Evolutionary conservation across 2,329 filamentous ascomycete species (phyloP).

Genomic region (Rugonectria rugulosa): DNA sequence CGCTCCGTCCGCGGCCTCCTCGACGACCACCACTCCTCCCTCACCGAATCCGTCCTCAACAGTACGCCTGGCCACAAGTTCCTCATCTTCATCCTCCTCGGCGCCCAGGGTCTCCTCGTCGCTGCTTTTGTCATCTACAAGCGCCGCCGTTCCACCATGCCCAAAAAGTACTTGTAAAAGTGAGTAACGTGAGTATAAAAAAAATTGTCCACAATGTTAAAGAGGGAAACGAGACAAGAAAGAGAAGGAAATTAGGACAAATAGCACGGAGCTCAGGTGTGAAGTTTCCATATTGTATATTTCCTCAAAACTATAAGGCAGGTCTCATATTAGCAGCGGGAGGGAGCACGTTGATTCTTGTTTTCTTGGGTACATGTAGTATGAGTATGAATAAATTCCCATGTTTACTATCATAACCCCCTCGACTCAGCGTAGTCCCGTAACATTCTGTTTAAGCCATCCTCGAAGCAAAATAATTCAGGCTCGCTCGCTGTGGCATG

Average conservation of each 20-base stretch:
- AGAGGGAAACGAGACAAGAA: conserved; percentile 11
- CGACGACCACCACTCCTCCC: conserved; percentile 56
- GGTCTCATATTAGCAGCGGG: conserved; percentile 28
- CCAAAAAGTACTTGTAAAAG: conserved; percentile 88
- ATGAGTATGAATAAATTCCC: conserved; percentile 32
- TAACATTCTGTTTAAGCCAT: too few species aligned
- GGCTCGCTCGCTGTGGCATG: too few species aligned
- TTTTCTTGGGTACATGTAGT: conserved; percentile 17
- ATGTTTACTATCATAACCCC: background rate
- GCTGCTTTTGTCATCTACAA: conserved; percentile 81
- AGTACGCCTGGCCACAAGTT: conserved; percentile 58
- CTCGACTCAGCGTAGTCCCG: too few species aligned
- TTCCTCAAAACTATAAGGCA: too few species aligned
- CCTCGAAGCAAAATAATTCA: too few species aligned
- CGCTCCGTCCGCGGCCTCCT: conserved; percentile 61
- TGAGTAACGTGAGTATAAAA: too few species aligned
- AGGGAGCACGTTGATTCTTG: conserved; percentile 13
- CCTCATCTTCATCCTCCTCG: conserved; percentile 75
- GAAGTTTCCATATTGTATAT: conserved; percentile 28
- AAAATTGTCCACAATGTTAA: background rate
- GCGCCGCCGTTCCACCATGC: conserved; percentile 73
- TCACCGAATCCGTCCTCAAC: conserved; percentile 57
- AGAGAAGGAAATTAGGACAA: background rate
- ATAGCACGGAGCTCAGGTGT: background rate
- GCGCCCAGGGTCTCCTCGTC: conserved; percentile 75